Evolutionary conservation across 768 basidiomycete genomes (phyloP).

Genomic region (Agrocybe pediades): DNA sequence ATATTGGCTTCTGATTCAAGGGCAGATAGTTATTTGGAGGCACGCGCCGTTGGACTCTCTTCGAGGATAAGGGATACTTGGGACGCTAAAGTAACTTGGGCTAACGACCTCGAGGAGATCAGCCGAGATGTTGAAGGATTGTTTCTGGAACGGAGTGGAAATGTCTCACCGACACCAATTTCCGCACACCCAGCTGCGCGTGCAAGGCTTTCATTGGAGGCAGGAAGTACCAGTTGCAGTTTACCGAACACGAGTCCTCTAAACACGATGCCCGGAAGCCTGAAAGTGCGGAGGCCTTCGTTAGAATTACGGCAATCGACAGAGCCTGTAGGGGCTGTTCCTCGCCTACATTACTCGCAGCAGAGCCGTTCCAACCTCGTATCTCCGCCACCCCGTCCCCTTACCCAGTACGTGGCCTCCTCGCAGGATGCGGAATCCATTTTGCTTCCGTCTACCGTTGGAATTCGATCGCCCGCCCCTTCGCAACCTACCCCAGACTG

Average conservation of each 20-base stretch:
- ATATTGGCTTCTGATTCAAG: constrained; percentile 49
- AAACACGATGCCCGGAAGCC: constrained; percentile 24
- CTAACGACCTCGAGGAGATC: constrained; percentile 69
- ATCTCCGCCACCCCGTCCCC: constrained; percentile 69
- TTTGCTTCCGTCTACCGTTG: constrained; percentile 69
- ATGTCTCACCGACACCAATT: constrained; percentile 1
- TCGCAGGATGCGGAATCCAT: constrained; percentile 52
- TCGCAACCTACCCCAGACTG: constrained; percentile 23
- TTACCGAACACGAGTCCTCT: constrained; percentile 18
- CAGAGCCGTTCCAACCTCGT: constrained; percentile 57
- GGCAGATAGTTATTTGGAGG: constrained; percentile 48
- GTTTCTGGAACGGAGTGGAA: constrained; percentile 36
- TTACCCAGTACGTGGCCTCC: constrained; percentile 74
- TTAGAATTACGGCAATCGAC: constrained; percentile 35
- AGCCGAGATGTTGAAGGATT: constrained; percentile 61
- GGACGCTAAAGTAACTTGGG: constrained; percentile 57
- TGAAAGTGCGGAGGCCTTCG: constrained; percentile 43
- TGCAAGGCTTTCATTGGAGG: constrained; percentile 5
- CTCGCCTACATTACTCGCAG: constrained; percentile 53
- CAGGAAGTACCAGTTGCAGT: constrained; percentile 25
- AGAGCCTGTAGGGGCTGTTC: constrained; percentile 17
- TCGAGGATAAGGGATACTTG: constrained; percentile 49
- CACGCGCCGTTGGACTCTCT: constrained; percentile 52
- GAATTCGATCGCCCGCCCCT: constrained; percentile 48
- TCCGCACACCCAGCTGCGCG: constrained; percentile 8